phyloP scores from a whole-genome alignment of 176 grass and related monocot genomes.

The Dactylis glomerata region DNA sequence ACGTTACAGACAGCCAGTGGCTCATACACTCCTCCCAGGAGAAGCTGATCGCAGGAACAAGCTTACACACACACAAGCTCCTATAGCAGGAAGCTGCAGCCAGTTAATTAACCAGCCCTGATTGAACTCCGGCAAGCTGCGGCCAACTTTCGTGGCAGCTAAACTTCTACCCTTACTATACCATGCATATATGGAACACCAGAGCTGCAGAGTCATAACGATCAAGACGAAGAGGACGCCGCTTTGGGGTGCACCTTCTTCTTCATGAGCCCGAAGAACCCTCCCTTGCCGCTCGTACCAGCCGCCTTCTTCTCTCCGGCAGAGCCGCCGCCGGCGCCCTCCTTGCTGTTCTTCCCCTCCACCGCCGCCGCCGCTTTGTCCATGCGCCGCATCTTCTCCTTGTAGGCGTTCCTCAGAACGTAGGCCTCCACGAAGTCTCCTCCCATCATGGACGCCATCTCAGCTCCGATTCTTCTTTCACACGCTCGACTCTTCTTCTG shows the following conservation, averaged over 20 bases:
- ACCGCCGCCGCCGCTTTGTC: not conserved
- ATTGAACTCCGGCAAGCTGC: not conserved
- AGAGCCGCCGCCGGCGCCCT: not conserved
- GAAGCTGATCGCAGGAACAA: not conserved
- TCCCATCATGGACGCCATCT: conserved; percentile 56
- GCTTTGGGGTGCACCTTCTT: conserved; percentile 55
- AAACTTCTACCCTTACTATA: not conserved
- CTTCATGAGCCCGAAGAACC: conserved; percentile 33
- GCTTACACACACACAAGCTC: not conserved
- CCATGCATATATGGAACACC: too few species aligned
- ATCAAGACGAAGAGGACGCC: conserved; percentile 13
- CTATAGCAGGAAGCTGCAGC: not conserved
- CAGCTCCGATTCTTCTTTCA: too few species aligned
- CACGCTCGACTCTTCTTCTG: not conserved
- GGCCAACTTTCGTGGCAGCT: not conserved
- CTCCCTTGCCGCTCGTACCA: not conserved
- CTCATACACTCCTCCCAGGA: not conserved
- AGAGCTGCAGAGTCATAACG: not conserved
- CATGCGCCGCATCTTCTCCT: conserved; percentile 45
- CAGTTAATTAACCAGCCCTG: not conserved
- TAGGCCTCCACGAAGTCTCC: conserved; percentile 58
- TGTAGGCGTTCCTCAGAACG: conserved; percentile 51
- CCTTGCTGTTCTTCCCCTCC: not conserved
- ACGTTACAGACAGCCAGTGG: not conserved
- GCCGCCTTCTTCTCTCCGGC: conserved; percentile 10